Conservation (phyloP, 2,329 filamentous ascomycete species). For the Escovopsis sp. region DNA sequence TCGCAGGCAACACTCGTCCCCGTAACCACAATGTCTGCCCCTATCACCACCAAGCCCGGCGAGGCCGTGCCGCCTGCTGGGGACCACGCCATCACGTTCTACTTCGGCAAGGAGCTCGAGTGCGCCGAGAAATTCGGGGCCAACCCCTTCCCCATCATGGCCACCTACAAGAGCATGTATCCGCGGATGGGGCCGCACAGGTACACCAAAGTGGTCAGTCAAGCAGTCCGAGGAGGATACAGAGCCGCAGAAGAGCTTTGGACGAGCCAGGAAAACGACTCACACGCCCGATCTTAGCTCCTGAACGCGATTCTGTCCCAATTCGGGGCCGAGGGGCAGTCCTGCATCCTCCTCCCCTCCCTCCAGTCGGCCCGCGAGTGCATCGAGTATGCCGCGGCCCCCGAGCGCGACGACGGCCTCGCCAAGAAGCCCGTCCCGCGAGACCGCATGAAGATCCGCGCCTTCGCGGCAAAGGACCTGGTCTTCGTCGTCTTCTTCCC, state of each 20-base stretch:
- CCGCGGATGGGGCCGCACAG: slow-evolving; percentile 2
- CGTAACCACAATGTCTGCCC: no score
- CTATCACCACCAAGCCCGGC: slow-evolving; percentile 1
- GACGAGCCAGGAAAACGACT: no score
- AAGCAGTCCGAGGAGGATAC: no score
- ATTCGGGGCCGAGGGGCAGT: not conserved
- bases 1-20: no score
- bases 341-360: slow-evolving; percentile 3
- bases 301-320: not conserved
- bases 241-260: no score
- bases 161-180: slow-evolving; percentile 1
- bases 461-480: slow-evolving; percentile 3
- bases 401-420: slow-evolving; percentile 2
- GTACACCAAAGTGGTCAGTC: slow-evolving; percentile 1
- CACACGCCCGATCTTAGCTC: no score
- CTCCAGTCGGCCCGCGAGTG: slow-evolving; percentile 3
- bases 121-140: not conserved
- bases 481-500: slow-evolving; percentile 17
- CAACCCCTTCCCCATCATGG: not conserved
- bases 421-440: slow-evolving; percentile 1
- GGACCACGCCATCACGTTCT: slow-evolving; percentile 1
- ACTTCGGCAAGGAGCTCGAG: no score
- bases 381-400: slow-evolving; percentile 2
- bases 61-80: slow-evolving; percentile 2
- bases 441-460: not conserved